Evolutionary conservation across 2,329 filamentous ascomycete genomes (phyloP).

Genomic region (Botrytis fabae): DNA sequence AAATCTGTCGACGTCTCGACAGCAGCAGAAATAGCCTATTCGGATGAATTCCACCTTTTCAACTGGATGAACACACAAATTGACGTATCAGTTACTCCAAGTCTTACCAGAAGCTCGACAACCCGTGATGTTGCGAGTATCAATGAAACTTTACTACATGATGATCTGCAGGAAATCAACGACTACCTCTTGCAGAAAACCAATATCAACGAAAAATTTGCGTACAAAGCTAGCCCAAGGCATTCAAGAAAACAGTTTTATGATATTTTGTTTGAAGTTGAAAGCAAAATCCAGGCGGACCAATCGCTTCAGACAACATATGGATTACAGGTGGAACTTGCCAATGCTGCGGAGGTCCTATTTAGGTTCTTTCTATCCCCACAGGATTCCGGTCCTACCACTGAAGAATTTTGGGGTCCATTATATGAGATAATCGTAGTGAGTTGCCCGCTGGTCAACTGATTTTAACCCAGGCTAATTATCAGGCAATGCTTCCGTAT

Average conservation of each 20-base stretch:
- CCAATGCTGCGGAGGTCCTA: slow-evolving; percentile 45
- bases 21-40: not conserved
- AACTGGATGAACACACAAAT: slow-evolving; percentile 8
- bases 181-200: slow-evolving; percentile 6
- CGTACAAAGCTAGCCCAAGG: not conserved
- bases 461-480: not conserved
- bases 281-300: slow-evolving; percentile 27
- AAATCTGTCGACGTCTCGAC: not conserved
- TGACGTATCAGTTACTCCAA: not conserved
- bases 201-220: not conserved
- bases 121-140: not conserved
- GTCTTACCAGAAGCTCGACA: not conserved
- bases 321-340: slow-evolving; percentile 42
- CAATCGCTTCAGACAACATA: slow-evolving; percentile 30
- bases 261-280: slow-evolving; percentile 7
- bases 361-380: slow-evolving; percentile 48
- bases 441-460: slow-evolving; percentile 21
- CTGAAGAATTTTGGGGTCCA: slow-evolving; percentile 49
- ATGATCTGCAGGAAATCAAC: slow-evolving; percentile 14
- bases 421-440: slow-evolving; percentile 40
- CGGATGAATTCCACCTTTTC: not conserved
- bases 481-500: slow-evolving; percentile 6
- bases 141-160: not conserved
- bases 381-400: slow-evolving; percentile 43
- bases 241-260: slow-evolving; percentile 12